These are phyloP conservation scores for Spathaspora arborariae DNA, from an alignment of 805 yeast species.

Conservation along the genomic window DNA sequence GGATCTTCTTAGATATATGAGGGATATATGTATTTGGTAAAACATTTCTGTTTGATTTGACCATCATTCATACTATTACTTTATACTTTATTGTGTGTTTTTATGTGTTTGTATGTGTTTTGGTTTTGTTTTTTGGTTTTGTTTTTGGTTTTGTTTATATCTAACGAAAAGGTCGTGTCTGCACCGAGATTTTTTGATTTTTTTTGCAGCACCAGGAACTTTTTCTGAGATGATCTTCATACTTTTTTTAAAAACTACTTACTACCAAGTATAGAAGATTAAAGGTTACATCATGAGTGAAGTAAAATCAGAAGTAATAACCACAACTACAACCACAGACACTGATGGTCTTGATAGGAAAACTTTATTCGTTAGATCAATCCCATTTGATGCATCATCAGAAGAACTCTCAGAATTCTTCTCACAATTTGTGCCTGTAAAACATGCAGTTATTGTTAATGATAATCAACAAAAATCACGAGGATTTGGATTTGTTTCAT, in stretches of 20 bases:
- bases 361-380: constrained; percentile 80
- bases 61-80: background rate
- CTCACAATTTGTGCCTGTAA: constrained; percentile 90
- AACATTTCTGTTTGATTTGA: constrained; percentile 16
- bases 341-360: constrained; percentile 46
- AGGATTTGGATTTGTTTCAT: constrained; percentile 96
- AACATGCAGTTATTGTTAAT: constrained; percentile 87
- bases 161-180: background rate
- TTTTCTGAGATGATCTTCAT: background rate
- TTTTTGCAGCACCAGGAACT: background rate
- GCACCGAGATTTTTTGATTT: background rate
- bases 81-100: background rate
- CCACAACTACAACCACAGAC: background rate
- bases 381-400: constrained; percentile 76
- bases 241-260: background rate
- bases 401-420: constrained; percentile 82
- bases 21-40: constrained; percentile 40
- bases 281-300: constrained; percentile 2
- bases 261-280: background rate
- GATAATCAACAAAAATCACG: constrained; percentile 74
- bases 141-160: background rate
- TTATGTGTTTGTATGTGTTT: background rate
- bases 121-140: background rate
- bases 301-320: background rate
- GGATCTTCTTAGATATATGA: constrained; percentile 18